Conservation (phyloP, 495 filamentous ascomycete species). For the Talaromyces borbonicus region DNA sequence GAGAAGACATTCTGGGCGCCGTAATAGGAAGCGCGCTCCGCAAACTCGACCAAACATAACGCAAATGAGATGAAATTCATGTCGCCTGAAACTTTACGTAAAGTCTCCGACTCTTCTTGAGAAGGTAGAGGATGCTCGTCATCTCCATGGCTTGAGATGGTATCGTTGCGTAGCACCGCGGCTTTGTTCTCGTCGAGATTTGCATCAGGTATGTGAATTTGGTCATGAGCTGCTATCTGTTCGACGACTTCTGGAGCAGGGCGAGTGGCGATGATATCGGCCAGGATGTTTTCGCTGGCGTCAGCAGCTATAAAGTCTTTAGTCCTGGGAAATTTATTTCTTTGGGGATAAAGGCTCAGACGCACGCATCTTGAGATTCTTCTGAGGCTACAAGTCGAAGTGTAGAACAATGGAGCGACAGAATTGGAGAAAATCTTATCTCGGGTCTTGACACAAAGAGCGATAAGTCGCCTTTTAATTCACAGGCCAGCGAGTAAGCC, state of each 20-base stretch:
- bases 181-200: constrained; percentile 7
- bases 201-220: constrained; percentile 15
- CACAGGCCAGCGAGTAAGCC: too few species aligned
- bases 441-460: too few species aligned
- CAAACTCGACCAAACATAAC: constrained; percentile 50
- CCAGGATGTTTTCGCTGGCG: constrained; percentile 6
- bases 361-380: constrained; percentile 7
- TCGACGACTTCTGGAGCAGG: constrained; percentile 15
- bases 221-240: constrained; percentile 15
- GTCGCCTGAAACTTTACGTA: constrained; percentile 47
- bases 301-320: constrained; percentile 4
- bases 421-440: too few species aligned
- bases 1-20: constrained; percentile 46
- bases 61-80: constrained; percentile 38
- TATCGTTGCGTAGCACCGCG: background rate
- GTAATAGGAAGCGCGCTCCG: constrained; percentile 50
- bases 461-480: too few species aligned
- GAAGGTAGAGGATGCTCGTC: constrained; percentile 42
- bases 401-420: too few species aligned
- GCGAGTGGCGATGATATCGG: constrained; percentile 15
- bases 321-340: background rate
- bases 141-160: constrained; percentile 7
- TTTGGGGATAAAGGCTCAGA: background rate
- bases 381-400: too few species aligned
- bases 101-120: constrained; percentile 42